Evolutionary conservation across 768 basidiomycete genomes (phyloP).

Genomic region (Hypholoma fasciculare): DNA sequence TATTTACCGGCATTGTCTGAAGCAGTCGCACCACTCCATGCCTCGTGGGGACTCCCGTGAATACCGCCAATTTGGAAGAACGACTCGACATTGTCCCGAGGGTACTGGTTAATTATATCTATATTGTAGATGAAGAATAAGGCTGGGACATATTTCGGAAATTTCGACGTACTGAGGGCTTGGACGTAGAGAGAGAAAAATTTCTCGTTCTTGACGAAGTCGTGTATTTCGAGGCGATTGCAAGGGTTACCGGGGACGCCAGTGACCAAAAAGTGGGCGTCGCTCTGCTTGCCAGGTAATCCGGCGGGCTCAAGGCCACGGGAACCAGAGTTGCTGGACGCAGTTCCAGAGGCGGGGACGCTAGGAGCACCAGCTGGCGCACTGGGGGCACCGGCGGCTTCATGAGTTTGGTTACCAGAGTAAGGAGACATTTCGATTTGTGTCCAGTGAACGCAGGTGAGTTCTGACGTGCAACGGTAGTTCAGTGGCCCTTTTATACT

Average conservation of each 20-base stretch:
- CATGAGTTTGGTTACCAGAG: too few species aligned
- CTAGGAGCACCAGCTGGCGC: too few species aligned
- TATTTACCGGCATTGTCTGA: background rate
- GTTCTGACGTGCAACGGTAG: too few species aligned
- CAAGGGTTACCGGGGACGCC: background rate
- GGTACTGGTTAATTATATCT: background rate
- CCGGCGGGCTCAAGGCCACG: too few species aligned
- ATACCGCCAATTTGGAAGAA: conserved; percentile 49
- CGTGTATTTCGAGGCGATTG: background rate
- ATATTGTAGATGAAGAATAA: background rate
- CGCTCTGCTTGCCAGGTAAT: too few species aligned
- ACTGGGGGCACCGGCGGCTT: too few species aligned
- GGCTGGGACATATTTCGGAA: background rate
- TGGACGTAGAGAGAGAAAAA: background rate
- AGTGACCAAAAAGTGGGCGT: background rate
- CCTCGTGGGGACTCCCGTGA: conserved; percentile 45
- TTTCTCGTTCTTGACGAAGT: conserved; percentile 1
- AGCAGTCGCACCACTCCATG: conserved; percentile 38
- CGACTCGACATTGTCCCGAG: conserved; percentile 21
- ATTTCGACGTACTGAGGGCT: background rate
- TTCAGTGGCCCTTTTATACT: too few species aligned
- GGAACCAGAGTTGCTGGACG: too few species aligned
- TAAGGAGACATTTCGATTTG: too few species aligned
- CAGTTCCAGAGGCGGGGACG: too few species aligned
- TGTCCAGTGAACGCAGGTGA: too few species aligned